Evolutionary conservation across 2,329 filamentous ascomycete genomes (phyloP).

Genomic region (Raffaelea arxii): DNA sequence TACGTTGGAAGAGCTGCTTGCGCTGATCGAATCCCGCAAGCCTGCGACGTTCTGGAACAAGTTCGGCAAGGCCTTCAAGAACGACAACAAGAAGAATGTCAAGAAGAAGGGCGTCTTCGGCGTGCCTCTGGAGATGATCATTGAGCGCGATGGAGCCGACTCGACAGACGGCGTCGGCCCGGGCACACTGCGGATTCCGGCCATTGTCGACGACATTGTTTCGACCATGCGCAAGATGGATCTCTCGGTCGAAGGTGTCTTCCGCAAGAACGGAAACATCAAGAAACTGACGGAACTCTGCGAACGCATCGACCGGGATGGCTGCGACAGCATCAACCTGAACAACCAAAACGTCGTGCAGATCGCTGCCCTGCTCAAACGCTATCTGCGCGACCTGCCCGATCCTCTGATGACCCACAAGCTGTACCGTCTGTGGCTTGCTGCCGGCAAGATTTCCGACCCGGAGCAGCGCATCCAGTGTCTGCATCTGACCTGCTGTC

Average conservation of each 20-base stretch:
- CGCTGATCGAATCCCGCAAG: slow-evolving; percentile 87
- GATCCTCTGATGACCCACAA: slow-evolving; percentile 94
- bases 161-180: slow-evolving; percentile 96
- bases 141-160: slow-evolving; percentile 89
- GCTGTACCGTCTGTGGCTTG: slow-evolving; percentile 82
- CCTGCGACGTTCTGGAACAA: slow-evolving; percentile 94
- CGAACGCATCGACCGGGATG: slow-evolving; percentile 76
- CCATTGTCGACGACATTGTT: slow-evolving; percentile 90
- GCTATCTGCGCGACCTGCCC: slow-evolving; percentile 87
- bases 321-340: slow-evolving; percentile 76
- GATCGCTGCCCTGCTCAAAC: slow-evolving; percentile 86
- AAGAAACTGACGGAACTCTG: slow-evolving; percentile 81
- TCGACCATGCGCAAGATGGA: slow-evolving; percentile 98
- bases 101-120: slow-evolving; percentile 96
- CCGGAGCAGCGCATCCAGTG: slow-evolving; percentile 73
- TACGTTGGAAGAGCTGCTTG: slow-evolving; percentile 83
- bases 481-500: slow-evolving; percentile 81
- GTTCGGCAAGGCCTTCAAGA: slow-evolving; percentile 92
- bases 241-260: slow-evolving; percentile 95
- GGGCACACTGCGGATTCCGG: slow-evolving; percentile 79
- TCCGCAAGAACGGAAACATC: slow-evolving; percentile 98
- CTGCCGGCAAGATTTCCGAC: slow-evolving; percentile 79
- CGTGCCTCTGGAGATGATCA: slow-evolving; percentile 75
- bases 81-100: slow-evolving; percentile 62
- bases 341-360: slow-evolving; percentile 87